A percentile compares a stretch with the other conserved stretches of the same genome.
These are phyloP conservation scores for Sanghuangporus baumii DNA, from an alignment of 1,284 basidiomycete species.

Conservation along the genomic window DNA sequence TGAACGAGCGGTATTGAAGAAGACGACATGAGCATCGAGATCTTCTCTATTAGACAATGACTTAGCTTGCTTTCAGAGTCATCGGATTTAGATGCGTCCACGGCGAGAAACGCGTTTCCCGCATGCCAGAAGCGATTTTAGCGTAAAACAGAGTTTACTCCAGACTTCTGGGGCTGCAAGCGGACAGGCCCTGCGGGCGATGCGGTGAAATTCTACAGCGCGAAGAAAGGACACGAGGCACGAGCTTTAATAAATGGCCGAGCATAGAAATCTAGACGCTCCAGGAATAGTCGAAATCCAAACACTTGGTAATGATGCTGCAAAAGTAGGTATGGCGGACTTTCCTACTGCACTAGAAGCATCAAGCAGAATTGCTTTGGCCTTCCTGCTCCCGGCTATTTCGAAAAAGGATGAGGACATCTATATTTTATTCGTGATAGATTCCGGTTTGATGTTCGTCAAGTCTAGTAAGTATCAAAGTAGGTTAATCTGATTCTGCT, in stretches of 20 bases:
- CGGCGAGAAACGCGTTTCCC: neutral
- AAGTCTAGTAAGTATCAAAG: no score
- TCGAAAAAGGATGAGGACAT: no score
- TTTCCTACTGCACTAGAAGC: no score
- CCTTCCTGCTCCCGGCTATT: no score
- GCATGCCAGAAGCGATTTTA: neutral
- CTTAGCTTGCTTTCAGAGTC: neutral
- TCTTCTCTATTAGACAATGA: neutral
- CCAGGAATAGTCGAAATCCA: no score
- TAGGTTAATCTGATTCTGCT: no score
- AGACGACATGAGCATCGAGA: neutral
- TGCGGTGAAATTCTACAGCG: neutral
- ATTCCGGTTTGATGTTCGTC: no score
- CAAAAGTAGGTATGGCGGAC: no score
- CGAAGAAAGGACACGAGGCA: neutral
- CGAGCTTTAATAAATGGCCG: neutral
- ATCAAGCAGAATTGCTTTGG: no score
- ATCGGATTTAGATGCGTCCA: neutral
- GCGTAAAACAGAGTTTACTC: neutral
- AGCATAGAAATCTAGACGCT: neutral
- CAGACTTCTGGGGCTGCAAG: neutral
- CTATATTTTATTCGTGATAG: no score
- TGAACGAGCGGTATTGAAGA: no score
- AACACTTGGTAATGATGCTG: no score
- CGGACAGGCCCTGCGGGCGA: neutral